These are phyloP conservation scores for Heterobasidion occidentale DNA, from an alignment of 1,284 basidiomycete genomes.

Conservation along the genomic window DNA sequence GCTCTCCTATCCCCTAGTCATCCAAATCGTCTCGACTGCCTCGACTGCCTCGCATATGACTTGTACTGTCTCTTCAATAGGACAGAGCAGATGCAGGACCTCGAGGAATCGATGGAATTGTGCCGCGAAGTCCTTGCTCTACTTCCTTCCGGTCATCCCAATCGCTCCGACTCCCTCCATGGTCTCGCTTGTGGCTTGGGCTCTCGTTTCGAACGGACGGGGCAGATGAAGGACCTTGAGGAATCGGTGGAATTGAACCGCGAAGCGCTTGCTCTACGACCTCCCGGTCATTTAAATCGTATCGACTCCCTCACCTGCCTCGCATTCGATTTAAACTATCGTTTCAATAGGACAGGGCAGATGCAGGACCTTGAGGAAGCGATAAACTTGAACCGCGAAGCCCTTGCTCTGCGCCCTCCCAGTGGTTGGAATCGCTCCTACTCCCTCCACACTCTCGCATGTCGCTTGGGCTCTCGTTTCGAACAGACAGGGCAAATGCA, in stretches of 20 bases:
- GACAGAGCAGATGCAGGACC: neutral
- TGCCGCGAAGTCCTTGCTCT: neutral
- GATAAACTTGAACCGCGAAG: neutral
- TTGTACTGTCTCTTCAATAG: too few relatives aligned
- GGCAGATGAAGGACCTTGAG: slow-evolving; percentile 20
- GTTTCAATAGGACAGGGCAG: neutral
- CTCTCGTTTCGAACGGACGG: slow-evolving; percentile 14
- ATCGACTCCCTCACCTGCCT: neutral
- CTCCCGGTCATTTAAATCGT: slow-evolving; percentile 12
- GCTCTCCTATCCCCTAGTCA: too few relatives aligned
- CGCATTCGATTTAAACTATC: neutral
- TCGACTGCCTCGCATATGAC: too few relatives aligned
- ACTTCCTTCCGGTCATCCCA: neutral
- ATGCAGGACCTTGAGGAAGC: neutral
- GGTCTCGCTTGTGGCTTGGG: neutral
- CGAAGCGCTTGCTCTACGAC: slow-evolving; percentile 15
- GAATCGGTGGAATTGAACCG: slow-evolving; percentile 17
- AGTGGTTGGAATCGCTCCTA: neutral
- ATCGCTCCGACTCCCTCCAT: neutral
- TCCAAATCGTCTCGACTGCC: too few relatives aligned
- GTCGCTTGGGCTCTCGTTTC: neutral
- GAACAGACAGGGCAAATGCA: neutral
- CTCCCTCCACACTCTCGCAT: neutral
- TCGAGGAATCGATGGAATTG: neutral
- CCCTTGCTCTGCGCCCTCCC: neutral